These are phyloP conservation scores for Sambucus nigra DNA, from an alignment of 129 eudicot species.

Conservation along the genomic window DNA sequence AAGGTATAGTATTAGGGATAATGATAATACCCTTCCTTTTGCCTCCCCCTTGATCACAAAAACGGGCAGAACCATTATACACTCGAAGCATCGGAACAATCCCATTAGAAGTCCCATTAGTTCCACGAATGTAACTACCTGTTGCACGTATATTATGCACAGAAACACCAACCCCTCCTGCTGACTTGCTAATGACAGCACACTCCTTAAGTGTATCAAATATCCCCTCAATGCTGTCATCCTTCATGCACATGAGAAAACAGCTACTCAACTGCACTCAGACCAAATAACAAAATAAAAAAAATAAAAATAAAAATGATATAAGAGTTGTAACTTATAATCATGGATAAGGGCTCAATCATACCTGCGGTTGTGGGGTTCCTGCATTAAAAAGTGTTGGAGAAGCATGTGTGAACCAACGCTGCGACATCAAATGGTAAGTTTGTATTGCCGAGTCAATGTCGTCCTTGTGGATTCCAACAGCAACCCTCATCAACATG, in stretches of 20 bases:
- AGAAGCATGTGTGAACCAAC: constrained; percentile 77
- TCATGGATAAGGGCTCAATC: not conserved
- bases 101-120: constrained; percentile 69
- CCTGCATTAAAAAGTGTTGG: constrained; percentile 71
- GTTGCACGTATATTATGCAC: constrained; percentile 61
- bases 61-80: constrained; percentile 54
- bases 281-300: not conserved
- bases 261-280: constrained; percentile 71
- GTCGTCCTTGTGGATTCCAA: constrained; percentile 64
- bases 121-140: constrained; percentile 65
- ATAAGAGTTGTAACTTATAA: no score
- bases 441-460: constrained; percentile 49
- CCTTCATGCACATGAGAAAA: constrained; percentile 62
- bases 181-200: constrained; percentile 75
- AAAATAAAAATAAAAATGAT: no score
- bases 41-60: constrained; percentile 76
- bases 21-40: constrained; percentile 47
- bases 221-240: constrained; percentile 65
- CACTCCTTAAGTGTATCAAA: constrained; percentile 59
- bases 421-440: constrained; percentile 59
- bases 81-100: constrained; percentile 67
- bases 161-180: constrained; percentile 66
- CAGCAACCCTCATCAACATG: constrained; percentile 70
- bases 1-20: not conserved
- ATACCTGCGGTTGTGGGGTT: constrained; percentile 65